These are phyloP conservation scores for Rasamsonia emersonii DNA, from an alignment of 2,329 filamentous ascomycete species.

Conservation along the genomic window DNA sequence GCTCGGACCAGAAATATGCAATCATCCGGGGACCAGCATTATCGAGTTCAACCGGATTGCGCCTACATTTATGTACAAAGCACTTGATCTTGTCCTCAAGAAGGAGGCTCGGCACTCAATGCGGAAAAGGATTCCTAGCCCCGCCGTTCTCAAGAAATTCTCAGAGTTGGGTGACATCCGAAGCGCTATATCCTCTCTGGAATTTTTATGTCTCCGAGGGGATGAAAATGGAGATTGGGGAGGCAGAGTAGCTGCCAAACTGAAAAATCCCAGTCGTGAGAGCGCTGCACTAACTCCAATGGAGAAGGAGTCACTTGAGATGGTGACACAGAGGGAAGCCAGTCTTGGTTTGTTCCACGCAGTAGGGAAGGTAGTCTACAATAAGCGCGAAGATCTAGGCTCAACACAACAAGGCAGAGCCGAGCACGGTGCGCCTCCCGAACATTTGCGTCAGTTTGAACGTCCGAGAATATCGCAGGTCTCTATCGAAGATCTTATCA, in stretches of 20 bases:
- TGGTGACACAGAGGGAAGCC: constrained; percentile 78
- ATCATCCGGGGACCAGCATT: constrained; percentile 66
- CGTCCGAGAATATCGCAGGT: constrained; percentile 59
- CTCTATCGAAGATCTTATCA: constrained; percentile 66
- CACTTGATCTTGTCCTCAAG: constrained; percentile 68
- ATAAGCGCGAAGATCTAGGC: constrained; percentile 64
- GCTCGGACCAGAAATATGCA: constrained; percentile 75
- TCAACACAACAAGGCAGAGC: constrained; percentile 26
- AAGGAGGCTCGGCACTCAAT: constrained; percentile 79
- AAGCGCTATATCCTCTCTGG: constrained; percentile 82
- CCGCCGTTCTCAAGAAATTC: constrained; percentile 66
- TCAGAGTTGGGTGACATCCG: constrained; percentile 86
- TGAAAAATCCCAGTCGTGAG: constrained; percentile 49
- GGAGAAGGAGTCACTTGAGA: constrained; percentile 69
- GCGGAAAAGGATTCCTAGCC: constrained; percentile 65
- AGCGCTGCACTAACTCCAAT: constrained; percentile 55
- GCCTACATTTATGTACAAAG: constrained; percentile 74
- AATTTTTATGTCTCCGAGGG: constrained; percentile 82
- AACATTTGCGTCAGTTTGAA: constrained; percentile 49
- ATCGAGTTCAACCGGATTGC: constrained; percentile 94
- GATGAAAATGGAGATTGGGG: constrained; percentile 69
- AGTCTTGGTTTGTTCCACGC: constrained; percentile 93
- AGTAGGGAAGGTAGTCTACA: constrained; percentile 91
- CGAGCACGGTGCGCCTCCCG: constrained; percentile 49
- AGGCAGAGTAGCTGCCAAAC: constrained; percentile 60